Conservation (phyloP, 805 yeast species). For the Metschnikowia sp. region DNA sequence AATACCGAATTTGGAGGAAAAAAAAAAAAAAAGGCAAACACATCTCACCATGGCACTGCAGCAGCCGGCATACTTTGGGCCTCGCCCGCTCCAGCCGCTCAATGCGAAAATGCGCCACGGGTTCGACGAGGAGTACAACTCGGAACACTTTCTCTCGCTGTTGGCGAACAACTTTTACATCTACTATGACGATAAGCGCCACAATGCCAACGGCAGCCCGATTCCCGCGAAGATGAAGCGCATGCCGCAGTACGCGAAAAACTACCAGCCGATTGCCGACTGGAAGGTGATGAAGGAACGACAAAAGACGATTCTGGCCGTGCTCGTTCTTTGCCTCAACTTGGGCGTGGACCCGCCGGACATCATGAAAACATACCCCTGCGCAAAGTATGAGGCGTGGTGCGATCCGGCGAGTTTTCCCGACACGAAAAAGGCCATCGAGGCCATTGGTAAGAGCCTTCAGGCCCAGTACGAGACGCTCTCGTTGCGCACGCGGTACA, state of each 20-base stretch:
- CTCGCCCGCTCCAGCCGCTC: constrained; percentile 43
- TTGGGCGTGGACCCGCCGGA: constrained; percentile 98
- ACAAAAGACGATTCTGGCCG: constrained; percentile 91
- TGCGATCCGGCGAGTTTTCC: constrained; percentile 78
- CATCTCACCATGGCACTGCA: constrained; percentile 12
- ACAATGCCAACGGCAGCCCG: constrained; percentile 86
- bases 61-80: constrained; percentile 25
- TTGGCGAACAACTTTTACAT: constrained; percentile 70
- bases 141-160: constrained; percentile 52
- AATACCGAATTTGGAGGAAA: neutral
- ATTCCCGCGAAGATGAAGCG: constrained; percentile 50
- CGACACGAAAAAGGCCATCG: constrained; percentile 88
- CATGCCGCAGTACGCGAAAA: constrained; percentile 37
- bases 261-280: constrained; percentile 71
- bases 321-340: constrained; percentile 83
- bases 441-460: constrained; percentile 81
- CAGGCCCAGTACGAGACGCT: constrained; percentile 88
- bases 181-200: constrained; percentile 89
- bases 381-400: constrained; percentile 91
- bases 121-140: constrained; percentile 58
- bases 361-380: constrained; percentile 85
- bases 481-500: constrained; percentile 82
- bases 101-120: constrained; percentile 63
- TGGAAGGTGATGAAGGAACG: constrained; percentile 92
- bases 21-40: too few species aligned